Evolutionary conservation across 23 red algal species (phyloP).

Genomic region (Rhodosorus marinus): DNA sequence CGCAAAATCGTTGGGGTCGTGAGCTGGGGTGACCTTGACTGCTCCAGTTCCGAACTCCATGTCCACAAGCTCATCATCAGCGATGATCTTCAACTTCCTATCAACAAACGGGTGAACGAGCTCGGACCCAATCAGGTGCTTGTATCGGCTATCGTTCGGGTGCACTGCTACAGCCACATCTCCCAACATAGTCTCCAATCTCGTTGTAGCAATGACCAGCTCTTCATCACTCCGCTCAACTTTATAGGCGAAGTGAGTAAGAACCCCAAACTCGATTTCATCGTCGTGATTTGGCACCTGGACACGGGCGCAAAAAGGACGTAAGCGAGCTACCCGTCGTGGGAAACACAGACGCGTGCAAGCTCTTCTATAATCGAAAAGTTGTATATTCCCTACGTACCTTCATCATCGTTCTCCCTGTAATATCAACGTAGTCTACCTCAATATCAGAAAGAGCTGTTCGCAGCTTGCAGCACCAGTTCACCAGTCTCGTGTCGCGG

Average conservation of each 20-base stretch:
- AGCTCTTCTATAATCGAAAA: not conserved
- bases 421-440: conserved; percentile 83
- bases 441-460: conserved; percentile 95
- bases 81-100: conserved; percentile 64
- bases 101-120: conserved; percentile 73
- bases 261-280: conserved; percentile 82
- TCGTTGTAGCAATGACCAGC: conserved; percentile 82
- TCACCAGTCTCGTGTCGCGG: conserved; percentile 78
- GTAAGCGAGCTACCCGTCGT: too few species aligned
- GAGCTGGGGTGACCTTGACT: conserved; percentile 96
- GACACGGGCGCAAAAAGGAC: too few species aligned
- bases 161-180: conserved; percentile 95
- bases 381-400: conserved; percentile 15
- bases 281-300: too few species aligned
- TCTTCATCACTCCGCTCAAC: conserved; percentile 17
- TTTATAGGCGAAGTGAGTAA: conserved; percentile 83
- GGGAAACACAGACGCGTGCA: too few species aligned
- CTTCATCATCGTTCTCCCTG: conserved; percentile 37
- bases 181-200: conserved; percentile 98
- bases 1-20: conserved; percentile 95
- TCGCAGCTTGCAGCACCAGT: conserved; percentile 78
- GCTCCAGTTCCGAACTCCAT: conserved; percentile 95
- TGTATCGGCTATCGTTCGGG: conserved; percentile 80
- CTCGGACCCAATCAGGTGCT: conserved; percentile 48
- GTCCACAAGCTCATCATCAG: conserved; percentile 73